Base-by-base conservation (phyloP, 164 flowering plant genomes). In the Nelumbo lutea region DNA sequence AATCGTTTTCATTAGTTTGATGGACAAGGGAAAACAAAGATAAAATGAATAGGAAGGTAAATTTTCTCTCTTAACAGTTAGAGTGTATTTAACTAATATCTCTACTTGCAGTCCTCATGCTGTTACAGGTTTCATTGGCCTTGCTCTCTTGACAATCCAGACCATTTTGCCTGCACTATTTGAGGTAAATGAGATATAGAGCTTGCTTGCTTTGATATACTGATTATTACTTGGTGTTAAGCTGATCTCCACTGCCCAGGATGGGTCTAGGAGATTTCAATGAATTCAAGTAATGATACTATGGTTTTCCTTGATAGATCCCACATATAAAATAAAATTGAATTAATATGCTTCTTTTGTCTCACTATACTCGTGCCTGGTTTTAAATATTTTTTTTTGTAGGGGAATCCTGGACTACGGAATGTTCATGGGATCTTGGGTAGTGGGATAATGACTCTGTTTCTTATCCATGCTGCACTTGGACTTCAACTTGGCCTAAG, bases 401-500 rank as follows among this genome's bases (percentile, higher is more conserved):
- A 94, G 97, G 95, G 87, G 6, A 91, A 88, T 71, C 90, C 98
- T n/a, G 91, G 86, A 62, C 66, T 91, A 43, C 61, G 96, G 57
- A 91, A 75, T 62, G 87, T 87, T 39, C 98, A 94, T 79, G 95
- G 90, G 67, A 78, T 94, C 43, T 74, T 94, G 76, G 98, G 97
- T 3, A 87, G 95, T 62, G 86, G 96, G 14, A 94, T 94, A 75
- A 91, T 91, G 95, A 77, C 90, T 0, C 68, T 90, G 50, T 94
- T 91, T 78, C 83, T 94, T 6, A 68, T 94, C 70, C 98, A 90
- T 69, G 90, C 91, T 41, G 89, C 87, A 42, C 83, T 94, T 41
- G 97, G 96, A 43, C 91, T 89, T 71, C 94, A 88, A 76, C 89
- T 93, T 1, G 91, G 94, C 61, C 82, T 91, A 69, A 88, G 91